These are phyloP conservation scores for Trametes punicea DNA, from an alignment of 768 basidiomycete genomes.

Conservation along the genomic window DNA sequence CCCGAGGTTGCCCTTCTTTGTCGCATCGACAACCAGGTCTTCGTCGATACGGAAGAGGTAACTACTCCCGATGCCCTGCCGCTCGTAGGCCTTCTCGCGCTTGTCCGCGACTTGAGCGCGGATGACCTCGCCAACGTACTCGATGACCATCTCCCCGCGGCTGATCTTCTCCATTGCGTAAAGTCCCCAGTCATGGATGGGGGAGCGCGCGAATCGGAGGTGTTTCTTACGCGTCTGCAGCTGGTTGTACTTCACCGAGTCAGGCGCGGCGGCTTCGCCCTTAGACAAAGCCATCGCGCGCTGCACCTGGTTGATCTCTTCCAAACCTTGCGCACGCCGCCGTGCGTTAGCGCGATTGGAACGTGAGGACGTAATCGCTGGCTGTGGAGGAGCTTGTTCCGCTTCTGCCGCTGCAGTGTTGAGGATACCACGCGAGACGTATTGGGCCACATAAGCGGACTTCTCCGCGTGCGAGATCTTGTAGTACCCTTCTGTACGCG, in stretches of 20 bases:
- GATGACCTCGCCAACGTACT: slow-evolving; percentile 98
- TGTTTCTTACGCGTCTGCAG: slow-evolving; percentile 98
- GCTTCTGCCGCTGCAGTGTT: slow-evolving; percentile 41
- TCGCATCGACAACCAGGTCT: slow-evolving; percentile 97
- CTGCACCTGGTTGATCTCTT: slow-evolving; percentile 92
- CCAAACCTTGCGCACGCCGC: slow-evolving; percentile 86
- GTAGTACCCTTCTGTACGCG: slow-evolving; percentile 93
- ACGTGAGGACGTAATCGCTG: slow-evolving; percentile 70
- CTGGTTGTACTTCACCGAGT: slow-evolving; percentile 98
- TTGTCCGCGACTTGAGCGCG: slow-evolving; percentile 94
- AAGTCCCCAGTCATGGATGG: slow-evolving; percentile 97
- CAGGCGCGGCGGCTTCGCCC: slow-evolving; percentile 65
- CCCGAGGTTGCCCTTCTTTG: slow-evolving; percentile 99
- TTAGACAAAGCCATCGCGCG: slow-evolving; percentile 72
- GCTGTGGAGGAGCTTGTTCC: slow-evolving; percentile 42
- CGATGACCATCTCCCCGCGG: slow-evolving; percentile 97
- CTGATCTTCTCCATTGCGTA: slow-evolving; percentile 97
- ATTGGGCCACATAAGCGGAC: slow-evolving; percentile 88
- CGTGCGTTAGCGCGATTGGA: slow-evolving; percentile 92
- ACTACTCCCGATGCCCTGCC: slow-evolving; percentile 96
- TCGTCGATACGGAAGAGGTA: slow-evolving; percentile 98
- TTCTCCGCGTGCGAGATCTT: slow-evolving; percentile 92
- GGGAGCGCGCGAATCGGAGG: slow-evolving; percentile 88
- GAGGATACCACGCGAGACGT: slow-evolving; percentile 56
- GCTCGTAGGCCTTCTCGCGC: slow-evolving; percentile 94